Base-by-base conservation (phyloP, 441 rosid species). In the Croton laevigatus region DNA sequence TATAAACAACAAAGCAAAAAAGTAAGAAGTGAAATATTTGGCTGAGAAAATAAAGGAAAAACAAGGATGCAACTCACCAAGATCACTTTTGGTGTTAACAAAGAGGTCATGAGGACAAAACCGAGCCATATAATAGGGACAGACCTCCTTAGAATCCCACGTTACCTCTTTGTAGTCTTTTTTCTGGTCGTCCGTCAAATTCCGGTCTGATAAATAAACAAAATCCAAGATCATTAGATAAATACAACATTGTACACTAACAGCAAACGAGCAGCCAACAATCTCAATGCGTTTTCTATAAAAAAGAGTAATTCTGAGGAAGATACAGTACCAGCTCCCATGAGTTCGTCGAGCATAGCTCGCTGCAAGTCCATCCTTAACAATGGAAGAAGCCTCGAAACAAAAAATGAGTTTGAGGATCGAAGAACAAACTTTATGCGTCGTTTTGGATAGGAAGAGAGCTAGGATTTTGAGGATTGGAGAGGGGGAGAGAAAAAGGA, bases 91-190 rank as follows among this genome's bases (percentile, higher is more conserved):
- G 59, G 98, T 96, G 81, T 96, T 96, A 83, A 96, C 96, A 59
- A 96, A 96, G 83, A 96, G 99, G 63, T 96, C 98, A 52, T 96
- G 97, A 62, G 99, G 98, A 72, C 99, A 96, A 75, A 96, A 93
- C 9, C 97, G 87, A 84, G 95, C 97, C 99, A 96, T 93, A 71
- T 86, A 93, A 71, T 83, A 91, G 4, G 87, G 89, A 76, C 99
- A 96, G n/a, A 96, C 99, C 69, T 91, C 99, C 83, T 87, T 91
- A 16, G 93, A 97, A 68, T 96, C 94, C 99, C 99, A 96, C 49
- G 81, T 85, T 57, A 93, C 68, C 79, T 93, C 99, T 85, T 78
- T 86, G 78, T 82, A 86, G 8, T 89, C 97, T 76, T 87, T 96
- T 74, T 81, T 87, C 86, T 96, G 94, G 63, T 89, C 95, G 46